Percentiles rank a stretch among this genome's conserved stretches.
Conservation (phyloP, 2,329 filamentous ascomycete species). For the Botrytis deweyae region DNA sequence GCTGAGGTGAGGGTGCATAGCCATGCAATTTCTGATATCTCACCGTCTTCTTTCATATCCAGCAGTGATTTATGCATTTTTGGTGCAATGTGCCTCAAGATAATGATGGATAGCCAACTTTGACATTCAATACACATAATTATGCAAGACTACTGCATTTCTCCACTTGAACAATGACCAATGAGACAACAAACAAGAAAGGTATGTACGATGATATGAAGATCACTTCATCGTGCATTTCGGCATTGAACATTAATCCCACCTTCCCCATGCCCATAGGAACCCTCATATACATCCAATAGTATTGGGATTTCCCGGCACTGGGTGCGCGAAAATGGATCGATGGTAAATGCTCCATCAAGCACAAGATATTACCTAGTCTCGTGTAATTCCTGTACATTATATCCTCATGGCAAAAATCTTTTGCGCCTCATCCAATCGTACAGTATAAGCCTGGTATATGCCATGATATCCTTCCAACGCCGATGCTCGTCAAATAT, state of each 20-base stretch:
- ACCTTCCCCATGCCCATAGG: rapidly evolving
- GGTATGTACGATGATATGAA: too few species aligned
- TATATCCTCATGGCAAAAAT: not conserved
- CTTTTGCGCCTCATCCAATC: not conserved
- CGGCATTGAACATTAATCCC: not conserved
- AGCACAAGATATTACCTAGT: not conserved
- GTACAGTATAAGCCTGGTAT: constrained; percentile 8
- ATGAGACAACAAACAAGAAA: not conserved
- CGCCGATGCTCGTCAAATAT: constrained; percentile 5
- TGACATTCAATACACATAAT: not conserved
- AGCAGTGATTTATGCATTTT: not conserved
- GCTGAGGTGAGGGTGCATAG: not conserved
- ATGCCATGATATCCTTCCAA: constrained; percentile 3
- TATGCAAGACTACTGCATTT: not conserved
- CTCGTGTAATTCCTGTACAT: not conserved
- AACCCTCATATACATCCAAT: not conserved
- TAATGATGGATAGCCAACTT: not conserved
- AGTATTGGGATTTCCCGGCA: too few species aligned
- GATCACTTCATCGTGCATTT: not conserved
- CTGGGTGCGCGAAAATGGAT: not conserved
- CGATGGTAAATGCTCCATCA: not conserved
- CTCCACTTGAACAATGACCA: not conserved
- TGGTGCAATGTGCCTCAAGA: not conserved
- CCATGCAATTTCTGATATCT: not conserved
- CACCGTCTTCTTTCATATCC: not conserved